Evolutionary conservation across 106 monocot genomes (phyloP), one percentile per base, ranked within the genome.

Genomic region (Dactylorhiza incarnata): DNA sequence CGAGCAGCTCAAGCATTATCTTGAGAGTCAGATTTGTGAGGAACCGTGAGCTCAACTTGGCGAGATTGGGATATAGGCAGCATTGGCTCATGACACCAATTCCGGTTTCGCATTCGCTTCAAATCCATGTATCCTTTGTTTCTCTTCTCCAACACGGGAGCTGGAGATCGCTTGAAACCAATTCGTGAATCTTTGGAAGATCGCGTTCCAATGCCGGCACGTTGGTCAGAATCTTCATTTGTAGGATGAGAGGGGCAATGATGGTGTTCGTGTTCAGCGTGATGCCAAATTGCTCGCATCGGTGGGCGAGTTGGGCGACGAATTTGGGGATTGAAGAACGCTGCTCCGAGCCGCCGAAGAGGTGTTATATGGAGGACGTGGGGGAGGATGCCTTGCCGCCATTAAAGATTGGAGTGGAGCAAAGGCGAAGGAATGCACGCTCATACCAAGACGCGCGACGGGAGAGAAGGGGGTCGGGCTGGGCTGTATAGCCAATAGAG

Each of bases 71-170:
- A 75, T 89, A 94, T 37, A 97, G 75, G 80, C 97, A 97, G 49
- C 94, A 97, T 61, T 97, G 97, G 26, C 81, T 91, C 29, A 97
- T 62, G 0, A 97, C 89, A 49, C 94, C 97, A 12, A 97, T 88
- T 12, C 76, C 62, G 2, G 97, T 97, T 72, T 97, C 97, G 97
- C 91, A 97, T 94, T 46, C 94, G 68, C 80, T 97, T 97, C 55
- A 97, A 76, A 77, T 97, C 94, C 0, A 80, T 87, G 14, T 97
- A 97, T 0, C 97, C 94, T 71, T 78, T 82, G 81, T 94, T 94
- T 75, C 78, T 89, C 79, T 82, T 91, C 87, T 97, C 94, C 97
- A 97, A 94, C 20, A 94, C 87, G 65, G 83, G 26, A 97, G 85
- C 59, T 97, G 89, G 17, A 97, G 74, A 54, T 88, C 85, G 22